A percentile compares a stretch with the other conserved stretches of the same genome.
phyloP scores from a whole-genome alignment of 2,329 filamentous ascomycete genomes.

The Huntiella moniliformis region DNA sequence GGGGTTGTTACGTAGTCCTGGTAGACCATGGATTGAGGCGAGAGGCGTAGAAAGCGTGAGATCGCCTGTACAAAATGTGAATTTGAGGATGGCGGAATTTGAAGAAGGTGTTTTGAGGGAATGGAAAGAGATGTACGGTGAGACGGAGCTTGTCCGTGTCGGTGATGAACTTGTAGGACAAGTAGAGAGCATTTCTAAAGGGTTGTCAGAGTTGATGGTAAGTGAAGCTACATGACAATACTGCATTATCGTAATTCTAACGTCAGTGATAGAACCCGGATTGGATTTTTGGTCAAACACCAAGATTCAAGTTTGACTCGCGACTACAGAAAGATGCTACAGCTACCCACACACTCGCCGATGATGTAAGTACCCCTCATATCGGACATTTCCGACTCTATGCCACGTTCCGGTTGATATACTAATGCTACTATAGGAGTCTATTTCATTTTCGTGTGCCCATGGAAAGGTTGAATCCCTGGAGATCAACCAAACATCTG shows the following conservation, averaged over 20 bases:
- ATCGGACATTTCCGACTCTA: background rate
- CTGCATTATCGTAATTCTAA: slow-evolving; percentile 11
- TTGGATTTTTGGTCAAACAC: slow-evolving; percentile 77
- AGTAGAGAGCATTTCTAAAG: slow-evolving; percentile 33
- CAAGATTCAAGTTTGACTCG: slow-evolving; percentile 56
- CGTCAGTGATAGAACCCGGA: slow-evolving; percentile 32
- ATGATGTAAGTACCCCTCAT: slow-evolving; percentile 21
- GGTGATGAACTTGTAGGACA: slow-evolving; percentile 28
- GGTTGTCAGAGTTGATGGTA: slow-evolving; percentile 43
- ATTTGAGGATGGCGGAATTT: slow-evolving; percentile 50
- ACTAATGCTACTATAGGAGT: slow-evolving; percentile 11
- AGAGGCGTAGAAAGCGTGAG: slow-evolving; percentile 83
- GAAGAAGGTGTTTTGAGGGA: slow-evolving; percentile 14
- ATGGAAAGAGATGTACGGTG: slow-evolving; percentile 36
- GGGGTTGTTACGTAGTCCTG: slow-evolving; percentile 57
- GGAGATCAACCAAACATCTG: slow-evolving; percentile 14
- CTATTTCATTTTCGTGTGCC: slow-evolving; percentile 20
- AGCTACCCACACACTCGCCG: slow-evolving; percentile 30
- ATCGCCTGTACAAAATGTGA: slow-evolving; percentile 65
- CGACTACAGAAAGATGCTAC: slow-evolving; percentile 38
- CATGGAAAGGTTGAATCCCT: slow-evolving; percentile 22
- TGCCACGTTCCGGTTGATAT: background rate
- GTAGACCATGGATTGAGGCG: slow-evolving; percentile 55
- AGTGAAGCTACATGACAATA: background rate
- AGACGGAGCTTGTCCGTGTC: slow-evolving; percentile 26